Evolutionary conservation across 2,329 filamentous ascomycete genomes (phyloP), one percentile per base, ranked within the genome.

Genomic region (Colletotrichum siamense): DNA sequence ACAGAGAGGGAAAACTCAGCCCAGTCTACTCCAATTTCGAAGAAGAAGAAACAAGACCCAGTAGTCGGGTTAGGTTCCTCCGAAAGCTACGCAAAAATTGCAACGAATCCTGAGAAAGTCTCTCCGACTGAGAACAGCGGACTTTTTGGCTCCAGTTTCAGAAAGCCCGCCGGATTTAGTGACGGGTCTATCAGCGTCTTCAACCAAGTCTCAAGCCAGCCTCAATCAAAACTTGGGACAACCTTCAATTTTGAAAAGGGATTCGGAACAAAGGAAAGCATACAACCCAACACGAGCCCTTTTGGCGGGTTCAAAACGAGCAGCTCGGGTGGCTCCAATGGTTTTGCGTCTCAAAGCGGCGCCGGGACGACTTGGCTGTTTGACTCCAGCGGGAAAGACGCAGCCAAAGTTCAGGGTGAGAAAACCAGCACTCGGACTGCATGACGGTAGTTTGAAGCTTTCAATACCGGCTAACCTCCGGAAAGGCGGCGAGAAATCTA

Each of bases 321-420:
- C 34, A 16, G 34, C 15, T 1, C 34, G 5, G 34, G 7, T 16
- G 34, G 34, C 15, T 16, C 15, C 34, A 5, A 16, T 39, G 15
- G 0, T 1, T 16, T 16, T 39, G 34, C 3, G 15, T 16, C 34
- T 39, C 7, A 39, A 8, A 1, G 7, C 34, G 2, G 0, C 7
- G 34, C 34, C 3, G 0, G 5, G 34, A 39, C 36, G 63, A 28
- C 10, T 15, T 49, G 8, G 8, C 1, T 9, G 16, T 66, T 66
- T 6, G 6, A 18, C 63, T 32, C 16, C 24, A 32, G 16, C 16
- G 10, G 15, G 15, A 49, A 30, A 10, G 9, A 49, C 63, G 36
- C 63, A 32, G 63, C 34, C 15, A 66, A 30, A 30, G 15, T 16
- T 3, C 16, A 66, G 24, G 36, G 36, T 66, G 36, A 49, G 36